Base-by-base conservation (phyloP, 176 grass and related monocot species). In the Bothriochloa decipiens region DNA sequence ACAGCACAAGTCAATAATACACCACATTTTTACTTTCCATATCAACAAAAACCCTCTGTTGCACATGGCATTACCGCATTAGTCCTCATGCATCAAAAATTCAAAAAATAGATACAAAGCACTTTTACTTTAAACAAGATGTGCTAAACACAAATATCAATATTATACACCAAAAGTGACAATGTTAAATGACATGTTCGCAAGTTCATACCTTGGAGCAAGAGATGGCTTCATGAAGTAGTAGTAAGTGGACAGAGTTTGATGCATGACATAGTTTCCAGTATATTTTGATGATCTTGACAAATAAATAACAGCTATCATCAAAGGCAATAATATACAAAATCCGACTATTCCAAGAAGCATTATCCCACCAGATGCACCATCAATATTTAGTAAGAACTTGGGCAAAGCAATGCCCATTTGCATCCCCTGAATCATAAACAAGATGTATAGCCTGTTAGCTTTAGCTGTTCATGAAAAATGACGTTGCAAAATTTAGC, bases 301-400 rank as follows among this genome's bases (percentile, higher is more conserved):
- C 78, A 99, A 87, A 88, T 99, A 99, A 84, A 99, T 99, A 94
- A 99, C 96, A 61, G 96, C 91, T 87, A 99, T 94, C 91, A 99
- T 87, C 61, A 99, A 88, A 23, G 96, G 96, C 46, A 99, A 85
- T 28, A 99, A 88, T 81, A 99, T 96, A 85, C 93, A 96, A 86
- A 99, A 83, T 75, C 96, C 93, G 12, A 99, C 96, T 79, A 99
- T 96, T 72, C 93, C 93, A 49, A 99, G 84, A 80, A 99, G 90
- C 81, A 99, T 83, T 91, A 99, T 81, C 58, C 96, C 96, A 3
- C 96, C 96, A 82, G 96, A 96, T 86, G 96, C 91, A 55, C 96
- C 96, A 87, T 99, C 96, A 83, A 96, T 94, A 73, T 92, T 96
- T 9, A 99, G 72, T 78, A 99, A 94, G 64, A 99, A 96, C 81